Conservation (phyloP, 1,284 basidiomycete genomes). For the Ustilago nuda region DNA sequence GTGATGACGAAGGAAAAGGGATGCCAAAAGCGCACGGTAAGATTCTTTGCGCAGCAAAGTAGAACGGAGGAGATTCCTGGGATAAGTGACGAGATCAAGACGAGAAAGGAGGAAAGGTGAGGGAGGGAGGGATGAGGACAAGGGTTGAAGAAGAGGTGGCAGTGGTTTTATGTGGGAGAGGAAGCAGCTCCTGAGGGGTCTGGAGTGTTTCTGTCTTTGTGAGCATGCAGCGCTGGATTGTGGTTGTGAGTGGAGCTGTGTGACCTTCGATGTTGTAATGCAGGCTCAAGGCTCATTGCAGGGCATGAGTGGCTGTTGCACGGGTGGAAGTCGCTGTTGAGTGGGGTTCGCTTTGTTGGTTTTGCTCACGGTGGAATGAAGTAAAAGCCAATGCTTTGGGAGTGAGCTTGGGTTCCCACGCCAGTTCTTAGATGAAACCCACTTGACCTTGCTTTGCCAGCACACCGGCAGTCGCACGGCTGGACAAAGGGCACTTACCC, state of each 20-base stretch:
- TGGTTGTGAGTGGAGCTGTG: background rate
- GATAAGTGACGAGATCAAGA: background rate
- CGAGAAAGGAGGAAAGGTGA: background rate
- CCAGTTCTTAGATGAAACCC: background rate
- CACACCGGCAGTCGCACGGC: background rate
- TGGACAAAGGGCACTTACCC: background rate
- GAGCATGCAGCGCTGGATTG: background rate
- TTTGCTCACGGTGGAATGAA: background rate
- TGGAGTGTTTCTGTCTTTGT: background rate
- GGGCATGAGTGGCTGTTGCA: background rate
- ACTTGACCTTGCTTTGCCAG: background rate
- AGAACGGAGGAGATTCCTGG: background rate
- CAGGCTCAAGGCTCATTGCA: background rate
- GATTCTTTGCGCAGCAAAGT: slow-evolving; percentile 15
- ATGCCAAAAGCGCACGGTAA: background rate
- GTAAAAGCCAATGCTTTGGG: background rate
- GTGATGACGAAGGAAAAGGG: background rate
- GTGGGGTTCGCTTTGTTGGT: background rate
- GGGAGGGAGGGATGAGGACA: background rate
- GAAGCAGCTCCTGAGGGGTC: background rate
- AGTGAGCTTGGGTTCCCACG: background rate
- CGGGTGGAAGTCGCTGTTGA: background rate
- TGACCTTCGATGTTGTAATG: no score
- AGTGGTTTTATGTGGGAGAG: background rate
- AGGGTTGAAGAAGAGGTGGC: background rate